Evolutionary conservation across 176 grass and related monocot genomes (phyloP), one percentile per base, ranked within the genome.

Genomic region (Ensete glaucum): DNA sequence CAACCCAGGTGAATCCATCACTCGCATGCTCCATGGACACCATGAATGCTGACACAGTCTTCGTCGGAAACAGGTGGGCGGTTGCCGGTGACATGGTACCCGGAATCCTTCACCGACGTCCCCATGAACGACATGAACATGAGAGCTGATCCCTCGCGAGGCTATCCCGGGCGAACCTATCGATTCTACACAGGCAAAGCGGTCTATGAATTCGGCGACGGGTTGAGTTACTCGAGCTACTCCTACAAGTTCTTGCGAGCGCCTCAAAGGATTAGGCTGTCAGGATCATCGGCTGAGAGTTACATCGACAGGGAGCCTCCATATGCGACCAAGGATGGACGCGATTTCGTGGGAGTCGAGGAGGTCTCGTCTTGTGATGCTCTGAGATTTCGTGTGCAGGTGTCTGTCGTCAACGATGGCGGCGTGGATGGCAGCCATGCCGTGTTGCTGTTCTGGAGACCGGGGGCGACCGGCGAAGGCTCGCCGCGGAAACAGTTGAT

Each of bases 51-150:
- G 11, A 13, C 11, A 9, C 21, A 9, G 11, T 43, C 50, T 20
- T 52, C 79, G 19, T 62, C 8, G 69, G 77, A 48, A 69, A 67
- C 80, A 98, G 94, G 82, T 52, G 88, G 88, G 69, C 88, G 80
- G 67, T 73, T 93, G 66, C 78, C 88, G 17, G 69, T 91, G 15
- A 93, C 90, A 76, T 98, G 94, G 90, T 98, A 98, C 24, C 90
- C 86, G 0, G 86, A 98, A 72, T 89, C 90, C 51, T 93, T 93
- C 78, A 89, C 90, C 17, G n/a, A 77, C 9, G 71, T 98, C 59
- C 86, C 90, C 1, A 98, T 98, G 90, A 87, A 81, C 64, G 86
- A 98, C 77, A 98, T 98, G 95, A 83, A 85, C 74, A 89, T 93
- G 88, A 89, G 95, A 64, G 67, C 88, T 11, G 82, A 98, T 73